phyloP scores from a whole-genome alignment of 305 asterid genomes.

The Rubia occidens region DNA sequence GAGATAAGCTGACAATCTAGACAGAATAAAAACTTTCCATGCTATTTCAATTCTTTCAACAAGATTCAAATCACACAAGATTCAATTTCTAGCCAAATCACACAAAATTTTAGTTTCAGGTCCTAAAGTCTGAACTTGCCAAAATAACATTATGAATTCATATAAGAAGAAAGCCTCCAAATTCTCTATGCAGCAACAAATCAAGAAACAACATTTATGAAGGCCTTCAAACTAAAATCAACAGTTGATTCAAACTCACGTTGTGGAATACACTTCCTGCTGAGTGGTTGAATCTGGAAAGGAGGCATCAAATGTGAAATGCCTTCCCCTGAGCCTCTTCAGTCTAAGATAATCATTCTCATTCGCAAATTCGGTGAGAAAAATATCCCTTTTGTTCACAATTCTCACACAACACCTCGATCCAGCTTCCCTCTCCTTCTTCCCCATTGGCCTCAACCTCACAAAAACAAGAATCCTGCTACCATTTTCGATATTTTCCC shows the following conservation, averaged over 20 bases:
- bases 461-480: slow-evolving; percentile 58
- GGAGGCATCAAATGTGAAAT: slow-evolving; percentile 58
- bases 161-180: not conserved
- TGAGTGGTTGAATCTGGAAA: slow-evolving; percentile 48
- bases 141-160: not conserved
- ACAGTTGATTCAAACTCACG: slow-evolving; percentile 34
- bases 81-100: not conserved
- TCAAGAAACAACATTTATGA: not conserved
- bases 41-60: not conserved
- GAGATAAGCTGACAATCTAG: not conserved
- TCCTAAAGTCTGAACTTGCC: not conserved
- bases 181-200: not conserved
- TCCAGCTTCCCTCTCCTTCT: slow-evolving; percentile 50
- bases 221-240: slow-evolving; percentile 1
- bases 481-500: slow-evolving; percentile 13
- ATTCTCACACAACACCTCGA: slow-evolving; percentile 46
- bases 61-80: not conserved
- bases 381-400: slow-evolving; percentile 47
- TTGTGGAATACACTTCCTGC: slow-evolving; percentile 43
- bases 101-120: not conserved
- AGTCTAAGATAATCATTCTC: slow-evolving; percentile 55
- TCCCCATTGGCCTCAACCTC: slow-evolving; percentile 50
- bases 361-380: slow-evolving; percentile 38
- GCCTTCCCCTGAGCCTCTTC: slow-evolving; percentile 51
- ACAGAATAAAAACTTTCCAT: not conserved